A percentile compares a stretch with the other conserved stretches of the same genome.
These are phyloP conservation scores for Coniochaeta sp. DNA, from an alignment of 2,329 filamentous ascomycete genomes.

Conservation along the genomic window DNA sequence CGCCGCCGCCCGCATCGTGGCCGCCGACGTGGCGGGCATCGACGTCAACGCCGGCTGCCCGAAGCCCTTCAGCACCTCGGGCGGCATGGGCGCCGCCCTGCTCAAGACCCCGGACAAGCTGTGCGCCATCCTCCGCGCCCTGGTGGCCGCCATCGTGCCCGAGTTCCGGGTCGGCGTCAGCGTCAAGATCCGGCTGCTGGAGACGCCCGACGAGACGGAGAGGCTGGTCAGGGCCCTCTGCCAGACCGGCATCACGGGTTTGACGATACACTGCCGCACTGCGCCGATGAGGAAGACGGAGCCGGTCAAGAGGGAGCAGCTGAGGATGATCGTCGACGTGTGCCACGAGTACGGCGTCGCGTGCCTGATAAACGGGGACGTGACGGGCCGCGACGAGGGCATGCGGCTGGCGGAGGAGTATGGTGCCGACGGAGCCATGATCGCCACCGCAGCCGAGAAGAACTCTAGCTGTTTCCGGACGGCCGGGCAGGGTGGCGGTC, in stretches of 20 bases:
- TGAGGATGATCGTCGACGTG: conserved; percentile 73
- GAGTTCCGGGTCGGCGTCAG: conserved; percentile 86
- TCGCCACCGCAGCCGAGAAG: conserved; percentile 83
- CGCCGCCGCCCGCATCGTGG: conserved; percentile 74
- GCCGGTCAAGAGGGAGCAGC: conserved; percentile 74
- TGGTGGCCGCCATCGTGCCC: conserved; percentile 70
- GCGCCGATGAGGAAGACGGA: conserved; percentile 92
- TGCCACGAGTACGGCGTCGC: conserved; percentile 83
- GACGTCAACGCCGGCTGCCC: conserved; percentile 98
- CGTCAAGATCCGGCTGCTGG: conserved; percentile 89
- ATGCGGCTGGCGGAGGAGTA: conserved; percentile 65
- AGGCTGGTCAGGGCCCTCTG: conserved; percentile 70
- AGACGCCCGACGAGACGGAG: conserved; percentile 68
- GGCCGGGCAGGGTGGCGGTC: conserved; percentile 59
- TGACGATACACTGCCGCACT: conserved; percentile 94
- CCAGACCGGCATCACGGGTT: conserved; percentile 79
- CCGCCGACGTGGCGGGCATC: conserved; percentile 82
- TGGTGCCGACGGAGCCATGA: conserved; percentile 93
- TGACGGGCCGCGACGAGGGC: conserved; percentile 66
- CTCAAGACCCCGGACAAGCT: conserved; percentile 79
- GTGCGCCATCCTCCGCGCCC: conserved; percentile 70
- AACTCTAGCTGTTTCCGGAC: conserved; percentile 83
- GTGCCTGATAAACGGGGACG: conserved; percentile 93
- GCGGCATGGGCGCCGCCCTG: conserved; percentile 92
- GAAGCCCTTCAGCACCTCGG: conserved; percentile 88